Evolutionary conservation across 2,329 filamentous ascomycete genomes (phyloP).

Genomic region (Nannizziopsis arthrosporioides): DNA sequence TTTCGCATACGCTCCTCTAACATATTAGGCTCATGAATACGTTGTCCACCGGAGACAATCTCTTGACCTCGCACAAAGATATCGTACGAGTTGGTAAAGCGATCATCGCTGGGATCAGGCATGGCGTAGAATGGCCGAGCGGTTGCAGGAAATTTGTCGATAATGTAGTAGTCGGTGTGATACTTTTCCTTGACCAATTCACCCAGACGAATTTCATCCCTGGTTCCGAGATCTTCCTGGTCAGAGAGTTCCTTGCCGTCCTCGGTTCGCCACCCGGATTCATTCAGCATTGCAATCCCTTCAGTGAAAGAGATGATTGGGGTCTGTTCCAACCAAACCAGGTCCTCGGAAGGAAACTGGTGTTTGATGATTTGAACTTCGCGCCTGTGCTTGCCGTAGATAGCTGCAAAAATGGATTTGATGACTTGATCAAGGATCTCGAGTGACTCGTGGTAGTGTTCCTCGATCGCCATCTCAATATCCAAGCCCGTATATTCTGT

Average conservation of each 20-base stretch:
- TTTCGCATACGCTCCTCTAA: constrained; percentile 67
- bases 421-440: constrained; percentile 66
- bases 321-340: constrained; percentile 78
- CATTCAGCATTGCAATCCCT: constrained; percentile 67
- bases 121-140: constrained; percentile 88
- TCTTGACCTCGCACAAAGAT: constrained; percentile 91
- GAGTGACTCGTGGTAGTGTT: constrained; percentile 81
- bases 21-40: constrained; percentile 69
- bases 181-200: constrained; percentile 77
- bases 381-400: constrained; percentile 55
- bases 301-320: constrained; percentile 70
- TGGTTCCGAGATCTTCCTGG: constrained; percentile 70
- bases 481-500: constrained; percentile 91
- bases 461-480: constrained; percentile 81
- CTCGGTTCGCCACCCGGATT: constrained; percentile 64
- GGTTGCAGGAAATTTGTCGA: constrained; percentile 80
- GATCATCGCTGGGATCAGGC: constrained; percentile 58
- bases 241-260: constrained; percentile 59
- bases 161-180: constrained; percentile 79
- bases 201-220: constrained; percentile 77
- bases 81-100: constrained; percentile 80
- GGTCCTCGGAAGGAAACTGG: constrained; percentile 74
- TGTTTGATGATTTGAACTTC: constrained; percentile 71
- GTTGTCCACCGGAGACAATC: constrained; percentile 82
- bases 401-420: constrained; percentile 62